These are phyloP conservation scores for Darksidea phi DNA, from an alignment of 495 filamentous ascomycete genomes.

Conservation along the genomic window DNA sequence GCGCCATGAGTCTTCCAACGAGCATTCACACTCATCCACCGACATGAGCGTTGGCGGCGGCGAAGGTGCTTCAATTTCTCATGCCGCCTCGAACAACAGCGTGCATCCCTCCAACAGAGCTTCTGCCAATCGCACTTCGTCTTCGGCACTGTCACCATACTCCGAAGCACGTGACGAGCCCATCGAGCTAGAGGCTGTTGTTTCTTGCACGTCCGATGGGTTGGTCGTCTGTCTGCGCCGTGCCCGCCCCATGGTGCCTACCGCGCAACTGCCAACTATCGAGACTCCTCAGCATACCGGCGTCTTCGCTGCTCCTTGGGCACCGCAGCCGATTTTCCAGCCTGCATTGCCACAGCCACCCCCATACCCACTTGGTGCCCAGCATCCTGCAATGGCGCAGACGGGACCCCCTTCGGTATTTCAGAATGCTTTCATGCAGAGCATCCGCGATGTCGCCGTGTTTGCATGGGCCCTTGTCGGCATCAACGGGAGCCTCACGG, in stretches of 20 bases:
- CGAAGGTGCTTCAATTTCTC: slow-evolving; percentile 1
- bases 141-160: slow-evolving; percentile 43
- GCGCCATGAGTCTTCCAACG: slow-evolving; percentile 3
- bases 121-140: slow-evolving; percentile 42
- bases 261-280: slow-evolving; percentile 42
- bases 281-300: slow-evolving; percentile 59
- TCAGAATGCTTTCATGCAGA: slow-evolving; percentile 66
- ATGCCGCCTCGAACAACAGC: slow-evolving; percentile 37
- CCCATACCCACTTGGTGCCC: slow-evolving; percentile 31
- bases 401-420: slow-evolving; percentile 21
- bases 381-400: slow-evolving; percentile 27
- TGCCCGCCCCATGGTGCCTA: slow-evolving; percentile 68
- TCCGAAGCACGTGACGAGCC: slow-evolving; percentile 30
- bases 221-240: slow-evolving; percentile 79
- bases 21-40: not conserved
- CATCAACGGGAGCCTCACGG: slow-evolving; percentile 74
- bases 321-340: slow-evolving; percentile 55
- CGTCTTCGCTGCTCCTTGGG: slow-evolving; percentile 78
- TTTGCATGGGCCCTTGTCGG: slow-evolving; percentile 80
- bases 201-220: slow-evolving; percentile 87
- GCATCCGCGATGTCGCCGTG: slow-evolving; percentile 79
- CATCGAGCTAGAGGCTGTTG: slow-evolving; percentile 79
- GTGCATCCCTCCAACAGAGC: slow-evolving; percentile 35
- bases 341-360: slow-evolving; percentile 38
- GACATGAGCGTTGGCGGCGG: not conserved